Base-by-base conservation (phyloP, 2,329 filamentous ascomycete species). In the Penicillium sp. region DNA sequence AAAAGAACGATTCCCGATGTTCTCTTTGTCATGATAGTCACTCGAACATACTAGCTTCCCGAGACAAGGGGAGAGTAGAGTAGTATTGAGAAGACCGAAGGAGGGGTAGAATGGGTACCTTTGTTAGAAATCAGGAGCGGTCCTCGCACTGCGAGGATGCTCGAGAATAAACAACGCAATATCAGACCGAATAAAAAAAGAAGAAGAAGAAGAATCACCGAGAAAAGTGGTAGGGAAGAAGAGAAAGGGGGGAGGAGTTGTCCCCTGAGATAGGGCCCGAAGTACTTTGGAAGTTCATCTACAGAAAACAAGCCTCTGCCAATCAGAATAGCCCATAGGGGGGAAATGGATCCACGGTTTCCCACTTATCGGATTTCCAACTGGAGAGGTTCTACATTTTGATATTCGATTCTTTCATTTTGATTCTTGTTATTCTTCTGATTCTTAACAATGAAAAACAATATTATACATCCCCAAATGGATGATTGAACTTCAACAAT, bases 401-500 rank as follows among this genome's bases (percentile, higher is more conserved):
- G 24, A 26, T 9, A 8, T 26, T 26, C 24, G 2, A 8, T 26
- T 26, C 24, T 26, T 26, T 8, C 2, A 8, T 22, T 26, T 26
- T 8, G 8, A 26, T 26, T 26, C 24, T 26, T 26, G n/a, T 8
- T 6, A 26, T 26, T 26, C 8, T 26, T 26, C 24, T 26, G 8
- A 26, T 26, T 26, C 24, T 26, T 9, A 26, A 26, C 9, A 29
- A 10, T 29, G 9, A 29, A 29, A 29, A 26, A 26, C 24, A 26
- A 29, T 29, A 29, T 29, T 29, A 29, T 29, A 10, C 10, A 29
- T 29, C 88, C 1, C 94, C 94, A 79, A 97, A 97, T 0, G 93
- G 92, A 76, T 96, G 90, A 73, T 99, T 99, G 72, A 97, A 99
- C 78, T 99, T 99, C 65, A 99, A 77, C 68, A 97, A 72, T 10